Percentiles rank a stretch among this genome's conserved stretches.
phyloP scores from a whole-genome alignment of 441 rosid genomes.

The Syzygium syzygioides region DNA sequence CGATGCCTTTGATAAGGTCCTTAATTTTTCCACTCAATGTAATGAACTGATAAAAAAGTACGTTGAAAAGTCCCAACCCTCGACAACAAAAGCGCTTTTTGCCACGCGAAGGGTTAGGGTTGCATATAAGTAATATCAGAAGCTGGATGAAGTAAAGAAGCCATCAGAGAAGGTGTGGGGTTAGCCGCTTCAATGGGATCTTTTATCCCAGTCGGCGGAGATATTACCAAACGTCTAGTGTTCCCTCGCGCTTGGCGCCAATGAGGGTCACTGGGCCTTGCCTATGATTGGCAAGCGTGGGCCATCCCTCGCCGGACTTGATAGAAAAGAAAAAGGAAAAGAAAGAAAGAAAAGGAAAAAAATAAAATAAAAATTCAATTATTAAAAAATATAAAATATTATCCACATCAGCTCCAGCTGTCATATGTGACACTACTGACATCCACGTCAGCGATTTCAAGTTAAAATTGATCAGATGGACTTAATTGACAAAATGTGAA shows the following conservation, averaged over 20 bases:
- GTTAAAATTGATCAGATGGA: fast-evolving
- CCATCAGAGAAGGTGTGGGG: too few species aligned
- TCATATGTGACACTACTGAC: fast-evolving
- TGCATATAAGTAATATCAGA: neutral
- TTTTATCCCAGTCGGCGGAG: too few species aligned
- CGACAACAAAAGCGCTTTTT: too few species aligned
- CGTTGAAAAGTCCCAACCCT: neutral
- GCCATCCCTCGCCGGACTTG: neutral
- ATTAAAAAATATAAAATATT: too few species aligned
- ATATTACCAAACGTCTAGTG: too few species aligned
- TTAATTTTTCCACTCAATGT: neutral
- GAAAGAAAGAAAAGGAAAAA: too few species aligned
- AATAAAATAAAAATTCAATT: too few species aligned
- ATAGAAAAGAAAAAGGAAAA: neutral
- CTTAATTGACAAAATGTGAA: fast-evolving
- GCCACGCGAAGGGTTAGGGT: too few species aligned
- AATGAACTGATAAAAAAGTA: neutral
- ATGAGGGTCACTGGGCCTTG: too few species aligned
- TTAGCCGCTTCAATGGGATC: too few species aligned
- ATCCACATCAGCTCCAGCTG: fast-evolving
- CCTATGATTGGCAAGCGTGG: too few species aligned
- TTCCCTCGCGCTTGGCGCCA: too few species aligned
- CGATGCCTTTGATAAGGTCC: neutral
- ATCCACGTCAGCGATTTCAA: fast-evolving
- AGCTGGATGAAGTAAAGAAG: neutral